phyloP scores from a whole-genome alignment of 2,329 filamentous ascomycete species.

The Xenoacremonium recifei region DNA sequence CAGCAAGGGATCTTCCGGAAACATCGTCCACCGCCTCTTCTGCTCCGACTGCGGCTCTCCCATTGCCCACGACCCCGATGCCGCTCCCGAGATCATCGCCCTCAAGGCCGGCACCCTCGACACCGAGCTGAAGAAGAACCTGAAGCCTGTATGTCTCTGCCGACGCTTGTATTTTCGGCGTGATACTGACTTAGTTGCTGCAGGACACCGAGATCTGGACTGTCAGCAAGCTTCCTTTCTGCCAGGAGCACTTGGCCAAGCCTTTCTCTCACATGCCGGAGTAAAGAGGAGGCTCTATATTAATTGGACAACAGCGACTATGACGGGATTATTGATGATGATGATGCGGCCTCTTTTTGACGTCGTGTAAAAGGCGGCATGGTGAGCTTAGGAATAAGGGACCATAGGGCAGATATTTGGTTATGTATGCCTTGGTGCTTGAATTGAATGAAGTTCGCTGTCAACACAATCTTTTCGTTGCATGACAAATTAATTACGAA shows the following conservation, averaged over 20 bases:
- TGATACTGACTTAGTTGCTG: constrained; percentile 10
- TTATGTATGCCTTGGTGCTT: too few species aligned
- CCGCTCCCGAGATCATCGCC: constrained; percentile 68
- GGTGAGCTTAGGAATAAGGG: too few species aligned
- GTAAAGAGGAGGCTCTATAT: constrained; percentile 30
- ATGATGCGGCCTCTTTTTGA: too few species aligned
- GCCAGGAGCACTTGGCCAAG: constrained; percentile 63
- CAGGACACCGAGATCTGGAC: constrained; percentile 70
- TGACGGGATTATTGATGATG: too few species aligned
- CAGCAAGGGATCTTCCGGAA: constrained; percentile 55
- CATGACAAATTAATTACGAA: too few species aligned
- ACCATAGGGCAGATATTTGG: too few species aligned
- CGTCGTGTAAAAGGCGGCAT: too few species aligned
- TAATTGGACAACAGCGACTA: too few species aligned
- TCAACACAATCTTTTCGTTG: too few species aligned
- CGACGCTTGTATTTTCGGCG: background rate
- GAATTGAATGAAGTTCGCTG: too few species aligned
- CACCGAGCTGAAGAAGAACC: constrained; percentile 62
- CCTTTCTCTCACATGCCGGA: constrained; percentile 64
- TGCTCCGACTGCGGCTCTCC: constrained; percentile 68
- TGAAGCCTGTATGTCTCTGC: constrained; percentile 56
- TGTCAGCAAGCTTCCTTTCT: constrained; percentile 66
- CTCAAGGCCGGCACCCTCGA: constrained; percentile 66
- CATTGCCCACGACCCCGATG: constrained; percentile 68
- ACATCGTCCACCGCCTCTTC: constrained; percentile 66